Evolutionary conservation across 768 basidiomycete species (phyloP).

Genomic region (Kondoa malvinella): DNA sequence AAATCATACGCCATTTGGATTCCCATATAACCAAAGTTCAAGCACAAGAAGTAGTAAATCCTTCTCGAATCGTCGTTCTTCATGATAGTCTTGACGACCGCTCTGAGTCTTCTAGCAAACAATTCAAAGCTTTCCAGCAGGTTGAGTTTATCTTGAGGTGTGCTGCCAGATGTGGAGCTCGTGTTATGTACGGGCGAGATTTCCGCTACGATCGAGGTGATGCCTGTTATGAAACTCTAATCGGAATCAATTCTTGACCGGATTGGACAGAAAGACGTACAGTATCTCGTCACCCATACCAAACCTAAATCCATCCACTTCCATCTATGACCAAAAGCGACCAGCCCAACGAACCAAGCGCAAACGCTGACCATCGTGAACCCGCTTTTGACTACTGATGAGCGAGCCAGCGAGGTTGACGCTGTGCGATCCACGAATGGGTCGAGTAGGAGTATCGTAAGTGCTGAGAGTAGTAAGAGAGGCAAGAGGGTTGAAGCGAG

Average conservation of each 20-base stretch:
- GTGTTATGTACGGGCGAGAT: conserved; percentile 10
- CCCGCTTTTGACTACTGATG: background rate
- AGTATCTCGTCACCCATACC: background rate
- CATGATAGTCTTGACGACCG: conserved; percentile 74
- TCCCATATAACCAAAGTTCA: conserved; percentile 90
- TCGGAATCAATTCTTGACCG: too few relatives aligned
- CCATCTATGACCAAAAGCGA: conserved; percentile 5
- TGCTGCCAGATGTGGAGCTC: conserved; percentile 6
- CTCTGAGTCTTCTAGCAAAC: conserved; percentile 30
- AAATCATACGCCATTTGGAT: conserved; percentile 54
- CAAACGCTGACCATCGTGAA: background rate
- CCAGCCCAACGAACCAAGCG: conserved; percentile 6
- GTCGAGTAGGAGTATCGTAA: background rate
- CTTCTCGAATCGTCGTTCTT: conserved; percentile 80
- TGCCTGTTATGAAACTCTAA: too few relatives aligned
- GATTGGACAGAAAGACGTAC: too few relatives aligned
- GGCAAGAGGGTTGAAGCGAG: background rate
- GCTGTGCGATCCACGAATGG: conserved; percentile 2
- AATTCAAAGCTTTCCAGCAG: conserved; percentile 7
- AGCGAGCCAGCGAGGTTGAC: background rate
- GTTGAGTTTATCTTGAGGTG: conserved; percentile 8
- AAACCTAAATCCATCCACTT: background rate
- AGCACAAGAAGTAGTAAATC: conserved; percentile 88
- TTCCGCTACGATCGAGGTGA: conserved; percentile 21
- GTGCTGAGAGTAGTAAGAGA: background rate